These are phyloP conservation scores for Didymosphaeria variabile DNA, from an alignment of 2,329 filamentous ascomycete species.

Conservation along the genomic window DNA sequence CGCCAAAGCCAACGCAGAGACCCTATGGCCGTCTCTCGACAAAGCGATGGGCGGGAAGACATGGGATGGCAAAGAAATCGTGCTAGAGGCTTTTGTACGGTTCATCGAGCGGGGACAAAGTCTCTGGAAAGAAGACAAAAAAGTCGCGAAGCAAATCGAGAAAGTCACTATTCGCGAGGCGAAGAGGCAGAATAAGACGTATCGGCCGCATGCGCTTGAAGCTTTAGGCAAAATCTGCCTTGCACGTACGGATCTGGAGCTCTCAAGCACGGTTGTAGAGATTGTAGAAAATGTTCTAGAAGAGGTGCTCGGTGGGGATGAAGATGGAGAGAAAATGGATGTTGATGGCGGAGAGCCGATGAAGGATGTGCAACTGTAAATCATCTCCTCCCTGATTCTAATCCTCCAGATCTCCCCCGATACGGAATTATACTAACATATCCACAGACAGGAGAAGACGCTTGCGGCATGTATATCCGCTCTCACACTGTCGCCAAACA, in stretches of 20 bases:
- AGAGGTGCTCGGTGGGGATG: constrained; percentile 29
- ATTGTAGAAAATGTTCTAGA: constrained; percentile 67
- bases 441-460: constrained; percentile 33
- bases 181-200: constrained; percentile 87
- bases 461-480: constrained; percentile 32
- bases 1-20: constrained; percentile 62
- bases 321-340: constrained; percentile 42
- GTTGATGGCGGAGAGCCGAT: constrained; percentile 40
- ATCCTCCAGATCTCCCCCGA: not conserved
- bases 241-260: constrained; percentile 72
- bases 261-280: constrained; percentile 72
- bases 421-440: not conserved
- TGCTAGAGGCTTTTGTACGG: constrained; percentile 80
- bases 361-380: constrained; percentile 36
- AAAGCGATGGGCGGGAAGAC: constrained; percentile 87
- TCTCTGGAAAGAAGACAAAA: constrained; percentile 65
- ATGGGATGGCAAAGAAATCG: constrained; percentile 88
- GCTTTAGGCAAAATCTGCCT: constrained; percentile 78
- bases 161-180: constrained; percentile 82
- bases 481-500: constrained; percentile 30
- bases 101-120: constrained; percentile 73
- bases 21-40: constrained; percentile 84
- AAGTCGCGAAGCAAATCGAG: constrained; percentile 70
- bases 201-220: constrained; percentile 77
- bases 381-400: not conserved